phyloP scores from a whole-genome alignment of 164 flowering plant species.

The Liriodendron chinense region DNA sequence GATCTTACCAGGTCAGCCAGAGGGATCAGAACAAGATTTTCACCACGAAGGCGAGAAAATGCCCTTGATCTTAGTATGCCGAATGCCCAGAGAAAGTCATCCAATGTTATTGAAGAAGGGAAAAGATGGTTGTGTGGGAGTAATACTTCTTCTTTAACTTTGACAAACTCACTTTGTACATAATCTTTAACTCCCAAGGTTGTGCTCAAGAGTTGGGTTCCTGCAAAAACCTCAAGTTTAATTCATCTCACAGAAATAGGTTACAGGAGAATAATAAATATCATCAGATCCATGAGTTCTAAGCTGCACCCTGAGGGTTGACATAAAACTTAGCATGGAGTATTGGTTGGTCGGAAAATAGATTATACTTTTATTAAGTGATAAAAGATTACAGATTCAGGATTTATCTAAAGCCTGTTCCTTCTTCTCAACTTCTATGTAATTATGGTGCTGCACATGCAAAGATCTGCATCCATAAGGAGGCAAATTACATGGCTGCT shows the following conservation, averaged over 20 bases:
- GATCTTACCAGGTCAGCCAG: slow-evolving; percentile 73
- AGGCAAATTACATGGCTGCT: background rate
- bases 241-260: background rate
- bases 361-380: background rate
- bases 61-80: slow-evolving; percentile 88
- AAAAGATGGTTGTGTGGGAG: slow-evolving; percentile 63
- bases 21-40: slow-evolving; percentile 83
- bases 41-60: slow-evolving; percentile 84
- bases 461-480: background rate
- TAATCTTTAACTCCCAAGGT: slow-evolving; percentile 74
- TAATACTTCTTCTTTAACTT: slow-evolving; percentile 63
- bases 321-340: background rate
- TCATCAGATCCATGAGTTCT: background rate
- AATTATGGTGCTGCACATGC: too few species aligned
- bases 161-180: slow-evolving; percentile 63
- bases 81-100: slow-evolving; percentile 95
- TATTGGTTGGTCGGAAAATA: background rate
- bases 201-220: slow-evolving; percentile 80
- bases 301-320: background rate
- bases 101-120: slow-evolving; percentile 57
- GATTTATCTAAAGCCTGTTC: too few species aligned
- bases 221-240: slow-evolving; percentile 33
- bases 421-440: too few species aligned
- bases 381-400: background rate
- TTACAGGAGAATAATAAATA: background rate